Evolutionary conservation across 1,284 basidiomycete species (phyloP).

Genomic region (Thelephora terrestris): DNA sequence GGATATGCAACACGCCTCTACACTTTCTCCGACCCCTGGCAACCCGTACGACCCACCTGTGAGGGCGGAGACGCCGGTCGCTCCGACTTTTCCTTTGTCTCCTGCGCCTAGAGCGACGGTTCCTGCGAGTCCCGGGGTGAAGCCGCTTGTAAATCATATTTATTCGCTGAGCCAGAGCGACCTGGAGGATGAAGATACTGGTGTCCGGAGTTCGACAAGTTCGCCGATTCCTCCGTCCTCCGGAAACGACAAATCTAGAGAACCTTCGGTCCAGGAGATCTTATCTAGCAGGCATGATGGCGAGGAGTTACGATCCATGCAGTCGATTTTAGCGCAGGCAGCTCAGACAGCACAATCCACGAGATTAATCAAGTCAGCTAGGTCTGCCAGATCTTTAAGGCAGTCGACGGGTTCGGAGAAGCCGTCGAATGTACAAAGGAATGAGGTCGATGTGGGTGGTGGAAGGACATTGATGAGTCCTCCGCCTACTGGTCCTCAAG

Average conservation of each 20-base stretch:
- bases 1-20: constrained; percentile 8
- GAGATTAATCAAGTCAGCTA: constrained; percentile 11
- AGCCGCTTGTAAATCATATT: constrained; percentile 33
- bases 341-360: constrained; percentile 15
- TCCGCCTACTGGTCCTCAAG: not conserved
- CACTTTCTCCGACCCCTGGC: constrained; percentile 7
- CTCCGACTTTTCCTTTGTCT: constrained; percentile 11
- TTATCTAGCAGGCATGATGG: constrained; percentile 13
- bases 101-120: constrained; percentile 31
- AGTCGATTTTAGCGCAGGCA: constrained; percentile 10
- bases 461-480: not conserved
- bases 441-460: not conserved
- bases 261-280: constrained; percentile 15
- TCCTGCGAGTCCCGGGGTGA: constrained; percentile 52
- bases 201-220: constrained; percentile 3
- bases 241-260: constrained; percentile 9
- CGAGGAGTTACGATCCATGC: constrained; percentile 2
- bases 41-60: constrained; percentile 17
- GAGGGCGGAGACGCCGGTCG: constrained; percentile 37
- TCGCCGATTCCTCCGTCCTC: constrained; percentile 2
- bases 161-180: constrained; percentile 50
- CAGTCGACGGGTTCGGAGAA: too few species aligned
- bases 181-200: constrained; percentile 18
- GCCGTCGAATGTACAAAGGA: too few species aligned
- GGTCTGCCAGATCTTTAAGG: constrained; percentile 2